Base-by-base conservation (phyloP, 2,329 filamentous ascomycete genomes). In the Fusarium albidum region DNA sequence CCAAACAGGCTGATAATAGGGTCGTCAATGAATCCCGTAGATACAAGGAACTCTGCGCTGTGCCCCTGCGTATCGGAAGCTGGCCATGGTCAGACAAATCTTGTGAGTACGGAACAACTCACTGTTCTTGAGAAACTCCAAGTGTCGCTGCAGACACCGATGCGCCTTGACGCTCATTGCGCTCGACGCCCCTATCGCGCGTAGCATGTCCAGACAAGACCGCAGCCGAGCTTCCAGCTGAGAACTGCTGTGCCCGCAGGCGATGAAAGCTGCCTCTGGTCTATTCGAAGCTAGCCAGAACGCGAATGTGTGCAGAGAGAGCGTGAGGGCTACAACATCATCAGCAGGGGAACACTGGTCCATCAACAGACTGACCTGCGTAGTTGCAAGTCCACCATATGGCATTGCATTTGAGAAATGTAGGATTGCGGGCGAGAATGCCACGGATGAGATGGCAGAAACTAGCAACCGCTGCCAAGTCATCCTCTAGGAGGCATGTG, bases 341-440 rank as follows among this genome's bases (percentile, higher is more conserved):
- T 42, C 37, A 48, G n/a, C 15, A n/a, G 27, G 25, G 27, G 5
- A 12, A 32, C 9, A 13, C 26, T 9, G n/a, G 4, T n/a, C n/a
- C 18, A 14, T 5, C 12, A 15, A n/a, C 10, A 10, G 37, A 59
- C 67, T 41, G 49, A 69, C 69, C 59, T 34, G 59, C 63, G 37
- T 69, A 71, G 43, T 71, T 71, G 32, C 67, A 69, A 8, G 62
- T 64, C 69, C 69, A 71, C 69, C 69, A 71, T 10, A 64, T 55
- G 1, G 66, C 64, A 38, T 71, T 70, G 8, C 52, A 21, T 15
- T 58, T 61, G 31, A 69, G 41, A 42, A 70, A 71, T 5, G 40
- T 25, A 3, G 51, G 52, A 8, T 55, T 38, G n/a, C 59, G 35
- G 4, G 41, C 38, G 7, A 67, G 17, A 2, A 69, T 49, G 9